Evolutionary conservation across 2,329 filamentous ascomycete genomes (phyloP).

Genomic region (Pleurostoma richardsiae): DNA sequence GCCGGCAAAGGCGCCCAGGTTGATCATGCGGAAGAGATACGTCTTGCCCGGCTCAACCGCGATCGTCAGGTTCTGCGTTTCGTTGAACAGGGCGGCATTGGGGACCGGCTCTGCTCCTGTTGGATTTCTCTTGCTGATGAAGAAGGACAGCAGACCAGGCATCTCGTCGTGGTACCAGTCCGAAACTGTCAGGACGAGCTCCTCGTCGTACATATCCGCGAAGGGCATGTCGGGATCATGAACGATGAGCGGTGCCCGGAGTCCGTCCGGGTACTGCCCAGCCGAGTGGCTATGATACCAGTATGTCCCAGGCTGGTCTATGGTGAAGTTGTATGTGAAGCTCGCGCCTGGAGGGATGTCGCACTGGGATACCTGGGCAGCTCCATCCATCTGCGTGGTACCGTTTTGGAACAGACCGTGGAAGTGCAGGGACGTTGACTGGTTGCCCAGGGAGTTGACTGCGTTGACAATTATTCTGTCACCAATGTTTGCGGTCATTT

Average conservation of each 20-base stretch:
- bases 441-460: slow-evolving; percentile 55
- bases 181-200: slow-evolving; percentile 59
- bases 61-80: slow-evolving; percentile 56
- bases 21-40: slow-evolving; percentile 68
- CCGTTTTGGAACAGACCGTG: slow-evolving; percentile 69
- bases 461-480: slow-evolving; percentile 57
- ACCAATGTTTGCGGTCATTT: slow-evolving; percentile 57
- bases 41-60: slow-evolving; percentile 61
- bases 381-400: slow-evolving; percentile 67
- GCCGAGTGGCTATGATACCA: slow-evolving; percentile 72
- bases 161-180: slow-evolving; percentile 67
- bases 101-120: slow-evolving; percentile 62
- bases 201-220: slow-evolving; percentile 52
- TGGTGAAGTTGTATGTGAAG: slow-evolving; percentile 67
- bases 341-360: slow-evolving; percentile 56
- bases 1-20: slow-evolving; percentile 66
- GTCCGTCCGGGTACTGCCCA: slow-evolving; percentile 66
- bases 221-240: slow-evolving; percentile 59
- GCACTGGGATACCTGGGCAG: slow-evolving; percentile 62
- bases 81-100: slow-evolving; percentile 65
- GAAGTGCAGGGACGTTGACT: slow-evolving; percentile 61
- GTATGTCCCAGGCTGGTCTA: slow-evolving; percentile 67
- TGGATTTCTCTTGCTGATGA: slow-evolving; percentile 50
- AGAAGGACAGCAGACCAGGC: slow-evolving; percentile 35
- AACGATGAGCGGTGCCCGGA: slow-evolving; percentile 59